phyloP scores from a whole-genome alignment of 495 filamentous ascomycete genomes.

The Neurospora sp. region DNA sequence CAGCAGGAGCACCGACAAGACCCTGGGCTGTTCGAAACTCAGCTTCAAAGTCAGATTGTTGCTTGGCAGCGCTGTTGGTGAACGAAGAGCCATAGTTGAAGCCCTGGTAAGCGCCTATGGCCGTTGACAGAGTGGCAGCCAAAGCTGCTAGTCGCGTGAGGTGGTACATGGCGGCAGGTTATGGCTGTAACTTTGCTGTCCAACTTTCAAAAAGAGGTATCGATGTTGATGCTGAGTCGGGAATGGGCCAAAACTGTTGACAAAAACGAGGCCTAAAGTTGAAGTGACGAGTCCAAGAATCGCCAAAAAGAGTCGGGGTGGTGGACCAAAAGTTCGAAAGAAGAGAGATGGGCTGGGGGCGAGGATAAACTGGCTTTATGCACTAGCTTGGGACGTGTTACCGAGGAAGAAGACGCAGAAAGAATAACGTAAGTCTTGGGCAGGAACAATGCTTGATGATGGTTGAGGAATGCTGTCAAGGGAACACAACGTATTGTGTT shows the following conservation, averaged over 20 bases:
- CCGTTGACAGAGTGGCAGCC: conserved; percentile 18
- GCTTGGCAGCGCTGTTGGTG: conserved; percentile 50
- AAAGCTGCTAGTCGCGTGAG: conserved; percentile 19
- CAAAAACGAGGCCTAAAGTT: background rate
- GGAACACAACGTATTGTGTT: background rate
- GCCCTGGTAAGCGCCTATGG: conserved; percentile 43
- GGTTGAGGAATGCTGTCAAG: background rate
- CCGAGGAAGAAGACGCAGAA: background rate
- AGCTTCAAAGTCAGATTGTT: conserved; percentile 54
- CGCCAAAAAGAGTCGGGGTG: background rate
- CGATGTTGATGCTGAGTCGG: background rate
- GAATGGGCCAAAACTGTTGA: background rate
- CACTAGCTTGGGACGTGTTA: background rate
- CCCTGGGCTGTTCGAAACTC: conserved; percentile 62
- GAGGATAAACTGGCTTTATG: background rate
- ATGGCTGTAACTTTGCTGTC: background rate
- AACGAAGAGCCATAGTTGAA: conserved; percentile 74
- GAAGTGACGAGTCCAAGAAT: background rate
- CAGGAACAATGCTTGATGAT: background rate
- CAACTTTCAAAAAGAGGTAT: background rate
- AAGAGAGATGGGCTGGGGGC: background rate
- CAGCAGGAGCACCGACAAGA: conserved; percentile 52
- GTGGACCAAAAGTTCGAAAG: background rate
- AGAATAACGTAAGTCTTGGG: background rate
- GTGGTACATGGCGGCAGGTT: conserved; percentile 19